Base-by-base conservation (phyloP, 495 filamentous ascomycete genomes). In the Geopyxis carbonaria region DNA sequence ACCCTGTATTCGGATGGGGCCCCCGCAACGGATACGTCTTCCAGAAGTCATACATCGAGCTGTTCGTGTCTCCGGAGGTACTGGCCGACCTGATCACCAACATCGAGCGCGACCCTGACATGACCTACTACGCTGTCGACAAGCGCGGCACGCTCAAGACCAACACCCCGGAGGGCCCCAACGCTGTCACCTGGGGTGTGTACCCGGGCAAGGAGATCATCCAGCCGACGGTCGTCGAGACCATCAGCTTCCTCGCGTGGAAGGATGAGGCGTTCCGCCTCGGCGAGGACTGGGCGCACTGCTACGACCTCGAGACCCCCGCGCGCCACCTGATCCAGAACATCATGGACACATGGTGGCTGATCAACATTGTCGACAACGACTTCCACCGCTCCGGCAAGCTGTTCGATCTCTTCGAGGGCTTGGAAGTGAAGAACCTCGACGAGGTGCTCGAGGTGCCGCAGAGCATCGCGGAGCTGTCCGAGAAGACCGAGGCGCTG, bases 161-260 rank as follows among this genome's bases (percentile, higher is more conserved):
- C n/a, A 94, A 95, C 51, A 70, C 80, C 9, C 70, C 69, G 18
- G 82, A 86, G 31, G 83, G 79, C 10, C 91, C 91, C 18, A 99
- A 95, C 51, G 91, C 91, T 8, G 75, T 99, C 34, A 99, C 91
- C 3, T 99, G 91, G 91, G 91, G 91, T 60, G 92, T 95, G 31
- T 99, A 94, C 64, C 86, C 91, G 8, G 89, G 89, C 23, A 89
- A 93, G 56, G 91, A 99, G 59, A 94, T 99, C 53, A 84, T 99
- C 31, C 91, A 99, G 57, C 91, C 91, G 8, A 99, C 91, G n/a
- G 91, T 99, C 44, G 87, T 95, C 32, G 91, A 99, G 61, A 92
- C 83, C 5, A 74, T 95, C 59, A 89, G 80, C 61, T 99, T 99
- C 70, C 59, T 99, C 38, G 91, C 91, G 19, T 99, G 91, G 91